phyloP scores from a whole-genome alignment of 108 stramenopile species.

The Cyclotella cryptica region DNA sequence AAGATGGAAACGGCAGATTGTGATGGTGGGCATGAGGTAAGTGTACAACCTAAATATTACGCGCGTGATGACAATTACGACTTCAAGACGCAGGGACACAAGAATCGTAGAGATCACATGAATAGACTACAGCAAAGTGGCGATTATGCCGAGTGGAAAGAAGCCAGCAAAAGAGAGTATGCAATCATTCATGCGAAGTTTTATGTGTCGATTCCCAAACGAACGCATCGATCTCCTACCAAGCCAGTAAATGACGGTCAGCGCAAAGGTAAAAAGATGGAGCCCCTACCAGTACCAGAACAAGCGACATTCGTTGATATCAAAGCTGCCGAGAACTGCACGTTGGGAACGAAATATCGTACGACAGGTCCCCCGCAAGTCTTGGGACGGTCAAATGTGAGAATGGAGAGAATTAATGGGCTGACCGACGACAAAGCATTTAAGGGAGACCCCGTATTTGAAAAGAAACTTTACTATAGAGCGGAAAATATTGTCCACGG shows the following conservation, averaged over 20 bases:
- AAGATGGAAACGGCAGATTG: slow-evolving; percentile 15
- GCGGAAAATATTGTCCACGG: slow-evolving; percentile 33
- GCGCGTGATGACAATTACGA: slow-evolving; percentile 47
- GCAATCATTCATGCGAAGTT: slow-evolving; percentile 45
- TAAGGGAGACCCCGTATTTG: slow-evolving; percentile 46
- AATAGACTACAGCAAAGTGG: slow-evolving; percentile 31
- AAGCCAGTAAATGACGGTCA: slow-evolving; percentile 16
- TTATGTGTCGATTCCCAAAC: slow-evolving; percentile 39
- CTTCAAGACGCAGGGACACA: slow-evolving; percentile 35
- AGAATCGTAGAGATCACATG: slow-evolving; percentile 36
- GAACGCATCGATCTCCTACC: slow-evolving; percentile 17
- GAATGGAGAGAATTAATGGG: slow-evolving; percentile 42
- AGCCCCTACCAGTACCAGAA: slow-evolving; percentile 30
- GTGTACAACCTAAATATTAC: slow-evolving; percentile 21
- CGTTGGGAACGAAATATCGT: slow-evolving; percentile 30
- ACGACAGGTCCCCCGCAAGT: slow-evolving; percentile 21
- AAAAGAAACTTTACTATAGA: slow-evolving; percentile 41
- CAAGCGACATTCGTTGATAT: slow-evolving; percentile 36
- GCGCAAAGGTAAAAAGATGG: slow-evolving; percentile 11
- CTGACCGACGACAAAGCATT: slow-evolving; percentile 35
- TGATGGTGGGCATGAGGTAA: not conserved
- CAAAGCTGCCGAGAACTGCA: slow-evolving; percentile 45
- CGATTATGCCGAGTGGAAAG: slow-evolving; percentile 28
- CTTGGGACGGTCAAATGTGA: slow-evolving; percentile 17
- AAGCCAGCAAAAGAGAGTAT: slow-evolving; percentile 34